Base-by-base conservation (phyloP, 306 rosid genomes). In the Alnus glutinosa region DNA sequence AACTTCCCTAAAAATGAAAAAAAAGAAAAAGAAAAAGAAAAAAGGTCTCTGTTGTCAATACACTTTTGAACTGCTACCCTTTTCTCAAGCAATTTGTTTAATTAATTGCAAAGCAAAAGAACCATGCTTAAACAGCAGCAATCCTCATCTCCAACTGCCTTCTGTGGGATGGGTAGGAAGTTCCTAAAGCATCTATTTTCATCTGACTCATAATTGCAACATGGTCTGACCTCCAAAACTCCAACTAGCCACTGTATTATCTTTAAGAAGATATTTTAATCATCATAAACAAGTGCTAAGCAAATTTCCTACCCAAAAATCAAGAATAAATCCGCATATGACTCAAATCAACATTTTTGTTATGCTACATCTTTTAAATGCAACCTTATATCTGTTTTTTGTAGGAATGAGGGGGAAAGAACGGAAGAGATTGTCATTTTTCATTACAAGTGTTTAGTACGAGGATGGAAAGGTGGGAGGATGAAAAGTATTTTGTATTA, bases 31-130 rank as follows among this genome's bases (percentile, higher is more conserved):
- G 46, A 9, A 39, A 42, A 67, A 36, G 1, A 67, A 16, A 9
- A 39, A 39, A 7, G 18, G 7, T 37, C 46, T 10, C 16, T 3
- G 66, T 30, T 23, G 70, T 34, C 70, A 62, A 63, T 14, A 34
- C 10, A 63, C 18, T 14, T 49, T 28, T 12, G 44, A 62, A 32
- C 44, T 34, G 70, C 70, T 3, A 32, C 47, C 70, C 19, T 13
- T 59, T 59, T 28, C 59, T 13, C 70, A 63, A 34, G 46, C 46
- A 32, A 67, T 3, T 42, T 18, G 30, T 67, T 67, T 18, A 14
- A 9, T 67, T 67, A 67, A 67, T 67, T 16, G 49, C 72, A 67
- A 67, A 39, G 32, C 44, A 39, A 67, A 39, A 67, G 51, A 30
- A 28, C 37, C 0, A 5, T 59, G 64, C 57, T 58, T 58, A 49